Evolutionary conservation across 192 early-diverging fungal genomes (phyloP).

Genomic region (Chytriomyces confervae): DNA sequence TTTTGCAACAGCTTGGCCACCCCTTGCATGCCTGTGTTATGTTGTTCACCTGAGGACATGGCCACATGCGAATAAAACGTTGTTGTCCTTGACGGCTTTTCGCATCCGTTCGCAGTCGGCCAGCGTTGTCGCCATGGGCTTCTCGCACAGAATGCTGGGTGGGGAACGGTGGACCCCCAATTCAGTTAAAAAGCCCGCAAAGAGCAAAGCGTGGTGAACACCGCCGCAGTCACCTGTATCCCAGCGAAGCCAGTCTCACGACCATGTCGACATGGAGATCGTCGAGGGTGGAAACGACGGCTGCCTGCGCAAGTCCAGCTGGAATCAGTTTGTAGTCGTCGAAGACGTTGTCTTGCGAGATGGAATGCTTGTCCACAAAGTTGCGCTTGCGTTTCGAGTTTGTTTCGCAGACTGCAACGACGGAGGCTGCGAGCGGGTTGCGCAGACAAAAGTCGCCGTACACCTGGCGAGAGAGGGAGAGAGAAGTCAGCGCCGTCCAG

Average conservation of each 20-base stretch:
- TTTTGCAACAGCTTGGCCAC: conserved; percentile 11
- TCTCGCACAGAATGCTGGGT: conserved; percentile 73
- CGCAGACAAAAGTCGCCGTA: conserved; percentile 50
- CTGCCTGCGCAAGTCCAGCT: conserved; percentile 23
- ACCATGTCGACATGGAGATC: conserved; percentile 55
- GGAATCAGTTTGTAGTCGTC: conserved; percentile 49
- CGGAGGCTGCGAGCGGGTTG: conserved; percentile 47
- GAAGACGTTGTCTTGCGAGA: conserved; percentile 43
- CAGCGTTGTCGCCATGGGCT: conserved; percentile 65
- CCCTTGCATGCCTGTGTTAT: neutral
- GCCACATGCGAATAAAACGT: conserved; percentile 50
- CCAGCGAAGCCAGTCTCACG: conserved; percentile 52
- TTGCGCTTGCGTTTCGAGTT: conserved; percentile 37
- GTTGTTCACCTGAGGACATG: conserved; percentile 32
- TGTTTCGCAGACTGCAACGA: conserved; percentile 62
- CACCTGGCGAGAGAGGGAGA: conserved; percentile 29
- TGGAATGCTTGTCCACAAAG: conserved; percentile 37
- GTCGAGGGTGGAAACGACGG: conserved; percentile 55
- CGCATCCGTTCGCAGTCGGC: conserved; percentile 59
- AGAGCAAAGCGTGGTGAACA: neutral
- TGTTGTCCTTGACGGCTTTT: conserved; percentile 46
- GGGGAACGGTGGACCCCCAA: conserved; percentile 41
- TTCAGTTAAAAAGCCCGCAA: no score
- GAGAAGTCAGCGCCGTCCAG: neutral
- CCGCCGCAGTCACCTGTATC: neutral